Evolutionary conservation across 2,329 filamentous ascomycete genomes (phyloP).

Genomic region (Akanthomyces muscarius): DNA sequence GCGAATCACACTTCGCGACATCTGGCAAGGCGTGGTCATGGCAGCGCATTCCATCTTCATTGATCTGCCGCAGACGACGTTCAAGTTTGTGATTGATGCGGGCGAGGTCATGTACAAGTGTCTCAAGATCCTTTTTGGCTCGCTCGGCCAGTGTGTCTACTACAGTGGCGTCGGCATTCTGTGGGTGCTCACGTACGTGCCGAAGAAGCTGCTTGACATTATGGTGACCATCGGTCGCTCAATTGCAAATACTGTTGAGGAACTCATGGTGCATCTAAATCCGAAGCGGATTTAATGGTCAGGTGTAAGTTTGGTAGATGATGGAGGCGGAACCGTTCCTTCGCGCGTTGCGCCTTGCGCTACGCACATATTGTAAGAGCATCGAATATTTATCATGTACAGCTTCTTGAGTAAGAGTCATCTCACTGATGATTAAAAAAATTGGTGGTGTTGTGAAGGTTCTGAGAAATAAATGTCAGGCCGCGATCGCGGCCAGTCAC

Average conservation of each 20-base stretch:
- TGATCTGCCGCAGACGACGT: constrained; percentile 27
- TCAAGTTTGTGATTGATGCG: constrained; percentile 23
- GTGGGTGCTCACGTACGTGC: constrained; percentile 33
- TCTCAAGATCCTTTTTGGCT: constrained; percentile 30
- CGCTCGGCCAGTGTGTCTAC: constrained; percentile 27
- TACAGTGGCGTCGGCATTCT: constrained; percentile 24
- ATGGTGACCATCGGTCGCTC: constrained; percentile 29
- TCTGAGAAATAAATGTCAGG: not conserved
- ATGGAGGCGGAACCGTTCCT: not conserved
- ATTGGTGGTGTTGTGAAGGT: not conserved
- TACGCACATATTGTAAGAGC: not conserved
- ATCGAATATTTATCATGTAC: not conserved
- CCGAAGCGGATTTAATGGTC: constrained; percentile 29
- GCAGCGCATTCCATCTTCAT: constrained; percentile 32
- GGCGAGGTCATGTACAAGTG: constrained; percentile 26
- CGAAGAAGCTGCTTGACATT: constrained; percentile 31
- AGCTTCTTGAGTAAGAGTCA: not conserved
- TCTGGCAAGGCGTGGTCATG: constrained; percentile 33
- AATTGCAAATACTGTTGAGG: constrained; percentile 30
- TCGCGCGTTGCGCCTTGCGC: not conserved
- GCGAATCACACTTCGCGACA: constrained; percentile 35
- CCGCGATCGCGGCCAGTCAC: not conserved
- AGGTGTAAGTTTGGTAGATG: not conserved
- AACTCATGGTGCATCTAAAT: constrained; percentile 34
- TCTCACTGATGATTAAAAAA: not conserved